Evolutionary conservation across 768 basidiomycete species (phyloP).

Genomic region (Chalciporus sphaerocephalus): DNA sequence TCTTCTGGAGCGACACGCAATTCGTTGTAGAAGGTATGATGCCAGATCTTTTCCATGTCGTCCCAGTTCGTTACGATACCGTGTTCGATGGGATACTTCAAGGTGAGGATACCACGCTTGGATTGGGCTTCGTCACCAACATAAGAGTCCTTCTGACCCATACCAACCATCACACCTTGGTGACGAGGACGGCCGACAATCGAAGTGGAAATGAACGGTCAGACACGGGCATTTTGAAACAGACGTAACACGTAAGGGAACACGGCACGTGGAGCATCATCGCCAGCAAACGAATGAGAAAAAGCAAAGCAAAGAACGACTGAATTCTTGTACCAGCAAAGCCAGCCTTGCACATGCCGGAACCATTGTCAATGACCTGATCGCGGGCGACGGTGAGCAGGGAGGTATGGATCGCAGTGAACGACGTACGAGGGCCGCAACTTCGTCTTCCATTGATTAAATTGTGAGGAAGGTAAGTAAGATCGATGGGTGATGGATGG

Average conservation of each 20-base stretch:
- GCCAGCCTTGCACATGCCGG: too few relatives aligned
- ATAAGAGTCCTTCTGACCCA: constrained; percentile 95
- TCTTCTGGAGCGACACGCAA: constrained; percentile 75
- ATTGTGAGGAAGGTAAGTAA: too few relatives aligned
- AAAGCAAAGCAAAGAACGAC: too few relatives aligned
- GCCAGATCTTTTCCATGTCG: constrained; percentile 99
- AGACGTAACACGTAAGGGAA: constrained; percentile 70
- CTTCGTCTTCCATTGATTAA: too few relatives aligned
- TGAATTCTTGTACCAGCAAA: too few relatives aligned
- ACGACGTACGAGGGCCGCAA: too few relatives aligned
- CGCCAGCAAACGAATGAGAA: constrained; percentile 48
- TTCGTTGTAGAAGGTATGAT: constrained; percentile 91
- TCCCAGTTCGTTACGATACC: constrained; percentile 98
- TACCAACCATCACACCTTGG: constrained; percentile 94
- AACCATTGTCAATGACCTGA: too few relatives aligned
- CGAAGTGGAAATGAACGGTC: constrained; percentile 45
- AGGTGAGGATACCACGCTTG: constrained; percentile 89
- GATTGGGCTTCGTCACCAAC: constrained; percentile 93
- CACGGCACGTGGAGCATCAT: constrained; percentile 89
- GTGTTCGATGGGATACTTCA: constrained; percentile 93
- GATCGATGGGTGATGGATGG: too few relatives aligned
- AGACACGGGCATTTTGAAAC: constrained; percentile 10
- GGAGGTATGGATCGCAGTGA: too few relatives aligned
- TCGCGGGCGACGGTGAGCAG: too few relatives aligned
- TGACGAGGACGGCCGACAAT: constrained; percentile 95